Conservation (phyloP, 371 early-diverging fungal genomes). For the Mucor velutinosus region DNA sequence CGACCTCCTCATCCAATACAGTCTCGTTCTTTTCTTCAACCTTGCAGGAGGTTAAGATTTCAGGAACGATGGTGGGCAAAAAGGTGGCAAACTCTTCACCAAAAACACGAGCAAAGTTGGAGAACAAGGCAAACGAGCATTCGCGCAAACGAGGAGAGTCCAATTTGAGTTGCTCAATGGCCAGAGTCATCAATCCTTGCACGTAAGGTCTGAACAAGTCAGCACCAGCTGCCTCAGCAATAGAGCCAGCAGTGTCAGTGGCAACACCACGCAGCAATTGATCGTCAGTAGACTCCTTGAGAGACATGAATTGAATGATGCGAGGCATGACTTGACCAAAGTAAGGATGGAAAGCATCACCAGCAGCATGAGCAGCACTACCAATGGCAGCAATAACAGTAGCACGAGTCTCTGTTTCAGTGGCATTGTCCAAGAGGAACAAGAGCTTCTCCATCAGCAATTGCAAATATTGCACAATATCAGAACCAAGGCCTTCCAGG, state of each 20-base stretch:
- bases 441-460: constrained; percentile 78
- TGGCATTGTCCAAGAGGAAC: constrained; percentile 64
- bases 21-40: constrained; percentile 65
- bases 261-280: constrained; percentile 80
- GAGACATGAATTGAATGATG: constrained; percentile 69
- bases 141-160: constrained; percentile 75
- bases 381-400: constrained; percentile 84
- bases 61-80: constrained; percentile 72
- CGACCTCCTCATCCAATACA: constrained; percentile 48
- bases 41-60: constrained; percentile 74
- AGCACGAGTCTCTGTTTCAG: constrained; percentile 63
- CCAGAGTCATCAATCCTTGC: constrained; percentile 71
- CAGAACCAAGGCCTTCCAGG: constrained; percentile 75
- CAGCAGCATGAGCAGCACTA: constrained; percentile 83
- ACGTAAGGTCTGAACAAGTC: constrained; percentile 78
- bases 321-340: constrained; percentile 73
- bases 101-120: constrained; percentile 76
- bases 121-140: constrained; percentile 83
- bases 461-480: constrained; percentile 74
- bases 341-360: constrained; percentile 72
- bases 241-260: constrained; percentile 78
- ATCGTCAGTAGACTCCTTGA: constrained; percentile 62
- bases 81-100: constrained; percentile 77
- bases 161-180: constrained; percentile 75
- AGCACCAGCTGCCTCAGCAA: constrained; percentile 84